These are phyloP conservation scores for Chenopodium formosanum DNA, from an alignment of 148 eudicot species.

Conservation along the genomic window DNA sequence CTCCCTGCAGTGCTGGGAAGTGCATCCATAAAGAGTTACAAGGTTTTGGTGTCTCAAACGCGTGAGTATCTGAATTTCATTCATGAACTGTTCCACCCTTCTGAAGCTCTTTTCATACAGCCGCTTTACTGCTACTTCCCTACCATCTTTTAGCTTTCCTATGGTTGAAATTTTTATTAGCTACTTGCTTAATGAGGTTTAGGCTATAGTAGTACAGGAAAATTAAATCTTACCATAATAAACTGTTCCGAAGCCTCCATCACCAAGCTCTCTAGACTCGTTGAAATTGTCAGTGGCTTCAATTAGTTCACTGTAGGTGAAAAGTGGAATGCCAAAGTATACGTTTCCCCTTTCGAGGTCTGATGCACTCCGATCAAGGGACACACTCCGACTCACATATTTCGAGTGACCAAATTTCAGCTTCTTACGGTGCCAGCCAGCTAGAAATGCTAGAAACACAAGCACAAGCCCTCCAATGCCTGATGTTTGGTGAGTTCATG, in stretches of 20 bases:
- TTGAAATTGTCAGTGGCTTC: constrained; percentile 56
- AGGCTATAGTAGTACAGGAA: background rate
- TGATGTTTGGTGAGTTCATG: constrained; percentile 9
- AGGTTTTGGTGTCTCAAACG: constrained; percentile 57
- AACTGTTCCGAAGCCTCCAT: constrained; percentile 72
- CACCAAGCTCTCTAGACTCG: constrained; percentile 54
- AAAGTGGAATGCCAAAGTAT: constrained; percentile 42
- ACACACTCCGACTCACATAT: constrained; percentile 20
- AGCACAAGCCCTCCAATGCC: constrained; percentile 12
- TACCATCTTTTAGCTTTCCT: constrained; percentile 67
- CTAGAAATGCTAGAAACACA: constrained; percentile 1
- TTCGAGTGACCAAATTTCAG: constrained; percentile 25
- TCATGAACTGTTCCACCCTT: constrained; percentile 62
- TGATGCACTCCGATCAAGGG: constrained; percentile 22
- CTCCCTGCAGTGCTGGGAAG: constrained; percentile 53
- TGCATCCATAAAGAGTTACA: constrained; percentile 69
- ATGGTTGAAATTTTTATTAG: constrained; percentile 3
- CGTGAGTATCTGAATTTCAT: constrained; percentile 63
- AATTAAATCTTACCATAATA: constrained; percentile 45
- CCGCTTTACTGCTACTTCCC: constrained; percentile 79
- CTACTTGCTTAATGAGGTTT: background rate
- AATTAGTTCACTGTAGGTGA: constrained; percentile 40
- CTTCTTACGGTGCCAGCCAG: constrained; percentile 21
- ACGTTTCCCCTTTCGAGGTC: constrained; percentile 29
- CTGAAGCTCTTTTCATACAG: constrained; percentile 61